A percentile compares a stretch with the other conserved stretches of the same genome.
These are phyloP conservation scores for Astrothelium macrocarpum DNA, from an alignment of 495 filamentous ascomycete genomes.

Conservation along the genomic window DNA sequence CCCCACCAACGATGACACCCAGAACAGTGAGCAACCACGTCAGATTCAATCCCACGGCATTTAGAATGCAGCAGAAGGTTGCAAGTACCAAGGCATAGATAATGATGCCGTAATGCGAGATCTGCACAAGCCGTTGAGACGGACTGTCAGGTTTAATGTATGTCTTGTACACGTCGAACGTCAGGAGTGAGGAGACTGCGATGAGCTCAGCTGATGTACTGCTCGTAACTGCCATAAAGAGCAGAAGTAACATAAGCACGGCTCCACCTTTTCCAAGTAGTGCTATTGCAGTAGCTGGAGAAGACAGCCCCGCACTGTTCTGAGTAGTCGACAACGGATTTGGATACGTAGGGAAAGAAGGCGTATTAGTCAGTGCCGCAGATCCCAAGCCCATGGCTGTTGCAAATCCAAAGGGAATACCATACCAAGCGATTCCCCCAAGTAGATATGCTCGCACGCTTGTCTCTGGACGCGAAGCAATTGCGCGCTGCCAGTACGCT, in stretches of 20 bases:
- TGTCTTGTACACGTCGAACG: slow-evolving; percentile 48
- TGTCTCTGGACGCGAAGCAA: slow-evolving; percentile 38
- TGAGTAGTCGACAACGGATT: slow-evolving; percentile 38
- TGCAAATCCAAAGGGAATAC: slow-evolving; percentile 42
- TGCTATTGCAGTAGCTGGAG: slow-evolving; percentile 40
- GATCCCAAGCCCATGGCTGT: slow-evolving; percentile 41
- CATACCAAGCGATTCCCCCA: slow-evolving; percentile 40
- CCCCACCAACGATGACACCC: slow-evolving; percentile 39
- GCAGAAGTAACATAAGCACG: slow-evolving; percentile 38
- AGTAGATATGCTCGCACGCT: slow-evolving; percentile 42
- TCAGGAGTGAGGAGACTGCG: slow-evolving; percentile 44
- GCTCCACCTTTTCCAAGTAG: slow-evolving; percentile 42
- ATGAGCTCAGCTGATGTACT: slow-evolving; percentile 44
- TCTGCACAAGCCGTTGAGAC: slow-evolving; percentile 36
- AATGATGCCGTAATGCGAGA: slow-evolving; percentile 40
- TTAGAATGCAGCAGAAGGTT: slow-evolving; percentile 37
- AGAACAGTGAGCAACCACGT: slow-evolving; percentile 40
- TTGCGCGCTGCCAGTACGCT: slow-evolving; percentile 42
- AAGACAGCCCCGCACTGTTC: slow-evolving; percentile 37
- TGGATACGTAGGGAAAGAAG: slow-evolving; percentile 46
- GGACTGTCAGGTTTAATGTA: slow-evolving; percentile 41
- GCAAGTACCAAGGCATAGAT: slow-evolving; percentile 32
- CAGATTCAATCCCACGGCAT: slow-evolving; percentile 36
- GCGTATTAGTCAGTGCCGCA: slow-evolving; percentile 39
- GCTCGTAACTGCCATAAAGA: slow-evolving; percentile 47